Evolutionary conservation across 768 basidiomycete species (phyloP).

Genomic region (Chalciporus piperatus): DNA sequence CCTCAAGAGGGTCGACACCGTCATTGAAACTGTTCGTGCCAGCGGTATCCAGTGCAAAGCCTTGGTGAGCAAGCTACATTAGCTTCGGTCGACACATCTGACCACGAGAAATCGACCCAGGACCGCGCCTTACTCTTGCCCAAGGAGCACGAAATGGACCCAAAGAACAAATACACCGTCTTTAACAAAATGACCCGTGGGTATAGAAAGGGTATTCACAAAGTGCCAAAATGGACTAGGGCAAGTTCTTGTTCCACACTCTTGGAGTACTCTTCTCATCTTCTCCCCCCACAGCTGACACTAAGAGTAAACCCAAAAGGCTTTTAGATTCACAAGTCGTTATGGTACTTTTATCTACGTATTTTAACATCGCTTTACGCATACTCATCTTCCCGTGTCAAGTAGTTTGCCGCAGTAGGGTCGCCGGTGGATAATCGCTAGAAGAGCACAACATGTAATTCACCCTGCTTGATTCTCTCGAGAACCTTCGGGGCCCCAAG

Average conservation of each 20-base stretch:
- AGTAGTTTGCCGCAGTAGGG: not conserved
- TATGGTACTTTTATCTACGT: constrained; percentile 13
- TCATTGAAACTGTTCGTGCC: constrained; percentile 81
- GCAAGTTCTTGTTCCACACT: constrained; percentile 42
- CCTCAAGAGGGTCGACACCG: constrained; percentile 89
- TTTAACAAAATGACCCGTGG: constrained; percentile 68
- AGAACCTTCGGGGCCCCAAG: constrained; percentile 60
- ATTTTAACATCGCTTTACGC: not conserved
- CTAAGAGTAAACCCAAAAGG: constrained; percentile 87
- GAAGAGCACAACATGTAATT: constrained; percentile 78
- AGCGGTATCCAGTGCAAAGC: constrained; percentile 79
- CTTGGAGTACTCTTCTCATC: constrained; percentile 3
- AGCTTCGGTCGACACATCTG: not conserved
- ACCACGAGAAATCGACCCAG: constrained; percentile 37
- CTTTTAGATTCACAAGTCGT: constrained; percentile 70
- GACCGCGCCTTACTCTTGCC: constrained; percentile 76
- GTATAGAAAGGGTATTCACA: constrained; percentile 94
- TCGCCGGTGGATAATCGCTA: constrained; percentile 32
- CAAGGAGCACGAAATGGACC: constrained; percentile 89
- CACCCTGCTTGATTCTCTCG: constrained; percentile 65
- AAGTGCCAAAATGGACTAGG: constrained; percentile 96
- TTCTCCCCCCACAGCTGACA: constrained; percentile 56
- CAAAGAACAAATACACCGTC: constrained; percentile 94
- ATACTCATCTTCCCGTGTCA: not conserved
- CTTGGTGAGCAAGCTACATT: constrained; percentile 52